Base-by-base conservation (phyloP, 805 yeast genomes). In the Teunomyces atbi region DNA sequence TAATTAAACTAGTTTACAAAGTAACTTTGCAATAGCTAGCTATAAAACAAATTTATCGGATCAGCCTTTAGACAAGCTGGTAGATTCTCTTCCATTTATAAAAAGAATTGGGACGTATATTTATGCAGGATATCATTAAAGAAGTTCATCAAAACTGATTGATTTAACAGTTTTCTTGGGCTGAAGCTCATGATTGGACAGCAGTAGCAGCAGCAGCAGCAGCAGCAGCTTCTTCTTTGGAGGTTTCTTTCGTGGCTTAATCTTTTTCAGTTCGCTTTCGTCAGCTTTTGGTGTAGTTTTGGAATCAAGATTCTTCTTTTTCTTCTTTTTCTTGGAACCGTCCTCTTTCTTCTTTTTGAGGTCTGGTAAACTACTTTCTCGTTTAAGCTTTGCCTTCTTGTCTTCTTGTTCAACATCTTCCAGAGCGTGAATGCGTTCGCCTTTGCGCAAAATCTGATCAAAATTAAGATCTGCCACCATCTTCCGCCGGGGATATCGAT, bases 391-490 rank as follows among this genome's bases (percentile, higher is more conserved):
- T 8, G 32, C 15, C 42, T 19, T 36, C 6, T 36, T n/a, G 12
- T 13, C 39, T 4, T 15, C 18, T 4, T 10, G n/a, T 3, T 18
- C n/a, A 16, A 29, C 35, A 16, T 36, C 39, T 36, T 36, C 39
- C 39, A n/a, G 23, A 6, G 23, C 39, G 3, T n/a, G 39, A 3
- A 36, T 36, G 15, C 28, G 27, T 10, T 50, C 49, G 12, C 58
- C 58, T 43, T 57, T 57, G 15, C 51, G 51, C 20, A 64, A 46
- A n/a, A 64, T 62, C 45, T 64, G 65, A 26, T 58, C 60, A 35
- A 64, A 63, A 40, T 61, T 55, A 32, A 64, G 47, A 32, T 61
- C 60, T 1, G 67, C 68, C 13, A 64, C 68, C 16, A 61, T 47
- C 39, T 64, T 64, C 19, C 61, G 53, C 27, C 68, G 52, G 12